phyloP scores from a whole-genome alignment of 2,329 filamentous ascomycete species.

The Zymoseptoria crescenta region DNA sequence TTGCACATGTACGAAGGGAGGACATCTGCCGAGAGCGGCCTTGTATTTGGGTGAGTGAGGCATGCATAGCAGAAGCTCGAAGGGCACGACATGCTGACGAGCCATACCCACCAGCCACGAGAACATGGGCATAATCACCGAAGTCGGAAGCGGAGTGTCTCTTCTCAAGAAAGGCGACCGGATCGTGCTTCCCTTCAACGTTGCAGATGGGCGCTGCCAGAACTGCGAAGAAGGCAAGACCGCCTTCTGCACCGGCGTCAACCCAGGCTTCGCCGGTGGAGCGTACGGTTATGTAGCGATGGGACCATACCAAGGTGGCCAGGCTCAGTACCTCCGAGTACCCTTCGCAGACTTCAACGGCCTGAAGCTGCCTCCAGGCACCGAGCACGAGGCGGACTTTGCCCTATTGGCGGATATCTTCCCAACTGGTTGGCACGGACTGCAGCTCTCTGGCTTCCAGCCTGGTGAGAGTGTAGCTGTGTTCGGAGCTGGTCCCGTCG shows the following conservation, averaged over 20 bases:
- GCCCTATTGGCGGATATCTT: constrained; percentile 45
- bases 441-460: constrained; percentile 16
- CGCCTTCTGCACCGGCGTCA: constrained; percentile 57
- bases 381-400: constrained; percentile 55
- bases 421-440: constrained; percentile 36
- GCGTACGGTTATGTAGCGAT: constrained; percentile 51
- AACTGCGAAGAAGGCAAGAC: constrained; percentile 57
- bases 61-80: background rate
- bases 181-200: constrained; percentile 59
- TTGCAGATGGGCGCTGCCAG: constrained; percentile 54
- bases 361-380: constrained; percentile 52
- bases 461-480: constrained; percentile 56
- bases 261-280: constrained; percentile 52
- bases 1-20: constrained; percentile 51
- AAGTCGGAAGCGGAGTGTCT: constrained; percentile 53
- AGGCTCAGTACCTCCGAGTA: constrained; percentile 57
- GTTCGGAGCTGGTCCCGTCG: constrained; percentile 54
- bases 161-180: constrained; percentile 55
- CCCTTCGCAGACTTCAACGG: constrained; percentile 63
- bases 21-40: constrained; percentile 53
- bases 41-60: constrained; percentile 45
- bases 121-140: constrained; percentile 28
- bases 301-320: constrained; percentile 48
- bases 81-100: background rate
- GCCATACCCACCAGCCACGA: constrained; percentile 35